Conservation (phyloP, 495 filamentous ascomycete genomes). For the Apiosordaria backusii region DNA sequence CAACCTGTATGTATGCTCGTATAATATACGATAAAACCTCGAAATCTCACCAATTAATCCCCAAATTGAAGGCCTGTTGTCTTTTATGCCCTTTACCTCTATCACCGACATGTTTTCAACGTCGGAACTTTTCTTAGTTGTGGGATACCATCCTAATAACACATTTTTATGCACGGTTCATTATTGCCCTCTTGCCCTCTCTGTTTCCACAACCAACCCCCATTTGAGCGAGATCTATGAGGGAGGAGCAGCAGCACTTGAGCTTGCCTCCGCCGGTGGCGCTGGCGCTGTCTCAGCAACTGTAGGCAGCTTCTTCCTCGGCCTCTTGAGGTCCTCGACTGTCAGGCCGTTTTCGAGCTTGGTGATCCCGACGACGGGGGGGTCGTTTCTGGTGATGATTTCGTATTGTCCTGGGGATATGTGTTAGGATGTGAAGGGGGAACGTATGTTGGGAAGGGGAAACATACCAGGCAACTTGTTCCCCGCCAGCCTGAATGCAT, state of each 20-base stretch:
- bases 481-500: constrained; percentile 90
- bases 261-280: neutral
- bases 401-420: constrained; percentile 95
- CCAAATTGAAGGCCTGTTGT: too few relatives aligned
- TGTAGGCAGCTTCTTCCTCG: constrained; percentile 58
- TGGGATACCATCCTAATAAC: neutral
- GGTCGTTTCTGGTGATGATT: constrained; percentile 89
- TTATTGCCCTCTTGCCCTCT: neutral
- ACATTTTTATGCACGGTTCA: neutral
- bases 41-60: neutral
- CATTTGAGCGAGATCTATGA: neutral
- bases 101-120: neutral
- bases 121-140: neutral
- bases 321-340: constrained; percentile 70
- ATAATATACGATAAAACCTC: neutral
- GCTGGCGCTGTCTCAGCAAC: constrained; percentile 9
- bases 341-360: constrained; percentile 81
- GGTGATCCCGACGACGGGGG: constrained; percentile 87
- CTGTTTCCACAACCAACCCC: too few relatives aligned
- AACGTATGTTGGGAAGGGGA: constrained; percentile 14
- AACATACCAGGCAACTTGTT: constrained; percentile 88
- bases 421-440: too few relatives aligned
- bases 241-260: neutral
- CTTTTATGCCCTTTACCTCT: neutral
- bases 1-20: too few relatives aligned